Base-by-base conservation (phyloP, 1,139 yeast species). In the Magnusiomyces sp. region DNA sequence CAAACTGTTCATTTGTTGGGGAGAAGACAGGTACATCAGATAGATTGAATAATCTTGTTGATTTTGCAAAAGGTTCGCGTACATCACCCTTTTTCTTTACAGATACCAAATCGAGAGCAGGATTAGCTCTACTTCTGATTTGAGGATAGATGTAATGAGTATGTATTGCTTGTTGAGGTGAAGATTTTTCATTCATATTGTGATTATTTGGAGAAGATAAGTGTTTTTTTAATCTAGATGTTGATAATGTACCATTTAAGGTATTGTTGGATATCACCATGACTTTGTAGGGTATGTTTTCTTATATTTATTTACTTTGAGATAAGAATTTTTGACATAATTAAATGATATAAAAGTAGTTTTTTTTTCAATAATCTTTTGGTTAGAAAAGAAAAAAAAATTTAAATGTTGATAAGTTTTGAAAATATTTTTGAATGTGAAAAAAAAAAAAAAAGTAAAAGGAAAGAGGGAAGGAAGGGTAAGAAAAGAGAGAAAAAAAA, bases 1-100 rank as follows among this genome's bases (percentile, higher is more conserved):
- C 62, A 51, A 73, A 71, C 53, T 75, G 76, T 5, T 68, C 69
- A 33, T 65, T 68, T 9, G 71, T 64, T 14, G 83, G 72, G 46
- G 70, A 66, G 51, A 74, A 73, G 1, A 74, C 69, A 2, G 85
- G 85, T 7, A 76, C 76, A 38, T 68, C 71, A 45, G 59, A 53
- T 20, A 67, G 56, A 5, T 62, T 64, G 41, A 43, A 43, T 5
- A 32, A 14, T 3, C 45, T 13, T 4, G 13, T 16, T 16, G 39
- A 10, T 17, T 32, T 32, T 16, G 38, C 19, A 17, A 14, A 37
- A 11, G 37, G 39, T 29, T 43, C 45, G 33, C 31, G 6, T 11
- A 16, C 36, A 17, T 36, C 45, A 13, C 16, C 11, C 10, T n/a
- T 42, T 27, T 20, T 63, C 41, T 65, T 70, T 7, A 72, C 62